These are phyloP conservation scores for Trichoderma sp. DNA, from an alignment of 2,329 filamentous ascomycete species.

Conservation along the genomic window DNA sequence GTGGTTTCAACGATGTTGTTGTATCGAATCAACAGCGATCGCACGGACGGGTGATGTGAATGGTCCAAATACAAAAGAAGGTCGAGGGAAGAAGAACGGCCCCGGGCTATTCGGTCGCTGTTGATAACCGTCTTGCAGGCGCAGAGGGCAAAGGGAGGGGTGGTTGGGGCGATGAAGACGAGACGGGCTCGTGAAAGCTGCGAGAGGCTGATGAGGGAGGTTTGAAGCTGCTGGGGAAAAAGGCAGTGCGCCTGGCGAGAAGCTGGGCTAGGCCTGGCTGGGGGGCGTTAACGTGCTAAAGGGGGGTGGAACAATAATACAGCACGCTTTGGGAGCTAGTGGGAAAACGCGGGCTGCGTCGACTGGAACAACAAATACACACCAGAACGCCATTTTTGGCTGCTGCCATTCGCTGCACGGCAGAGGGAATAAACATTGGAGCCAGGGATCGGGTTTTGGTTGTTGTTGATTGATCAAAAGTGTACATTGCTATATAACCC, in stretches of 20 bases:
- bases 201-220: constrained; percentile 28
- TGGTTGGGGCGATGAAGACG: constrained; percentile 23
- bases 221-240: constrained; percentile 24
- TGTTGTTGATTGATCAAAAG: background rate
- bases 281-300: constrained; percentile 20
- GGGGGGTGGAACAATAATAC: constrained; percentile 19
- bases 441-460: background rate
- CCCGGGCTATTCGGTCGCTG: background rate
- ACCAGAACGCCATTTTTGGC: background rate
- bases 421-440: background rate
- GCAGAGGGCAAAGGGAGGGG: background rate
- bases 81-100: background rate
- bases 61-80: constrained; percentile 12
- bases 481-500: background rate
- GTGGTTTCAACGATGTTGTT: background rate
- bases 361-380: constrained; percentile 14
- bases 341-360: constrained; percentile 12
- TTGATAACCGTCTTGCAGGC: background rate
- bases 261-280: constrained; percentile 20
- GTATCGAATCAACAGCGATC: background rate
- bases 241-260: constrained; percentile 19
- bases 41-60: background rate
- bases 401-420: constrained; percentile 9
- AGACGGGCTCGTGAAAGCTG: constrained; percentile 19
- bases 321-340: background rate